Conservation (phyloP, 257 asterid species). For the Nicotiana sylvestris region DNA sequence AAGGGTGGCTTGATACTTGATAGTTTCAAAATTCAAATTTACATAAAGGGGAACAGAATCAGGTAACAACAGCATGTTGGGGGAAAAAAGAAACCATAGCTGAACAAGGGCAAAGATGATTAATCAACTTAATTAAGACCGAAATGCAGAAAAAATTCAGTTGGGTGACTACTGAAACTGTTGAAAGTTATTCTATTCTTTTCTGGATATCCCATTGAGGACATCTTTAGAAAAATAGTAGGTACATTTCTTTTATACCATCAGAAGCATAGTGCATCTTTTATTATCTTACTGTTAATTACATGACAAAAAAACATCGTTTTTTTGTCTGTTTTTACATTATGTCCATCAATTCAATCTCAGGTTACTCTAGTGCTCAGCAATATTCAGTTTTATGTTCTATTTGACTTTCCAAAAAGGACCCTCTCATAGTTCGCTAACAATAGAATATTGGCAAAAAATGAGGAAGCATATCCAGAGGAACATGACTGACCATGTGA, state of each 20-base stretch:
- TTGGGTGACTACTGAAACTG: background rate
- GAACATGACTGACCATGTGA: background rate
- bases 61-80: background rate
- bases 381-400: background rate
- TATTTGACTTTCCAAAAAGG: background rate
- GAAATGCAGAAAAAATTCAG: background rate
- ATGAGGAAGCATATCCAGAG: background rate
- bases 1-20: background rate
- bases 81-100: background rate
- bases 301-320: background rate
- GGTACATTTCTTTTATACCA: background rate
- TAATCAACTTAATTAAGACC: background rate
- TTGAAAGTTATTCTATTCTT: background rate
- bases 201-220: background rate
- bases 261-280: background rate
- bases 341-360: background rate
- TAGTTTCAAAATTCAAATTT: conserved; percentile 7
- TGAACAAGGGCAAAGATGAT: background rate
- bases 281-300: background rate
- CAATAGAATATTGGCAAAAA: background rate
- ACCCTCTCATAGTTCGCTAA: background rate
- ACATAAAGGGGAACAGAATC: background rate
- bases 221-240: background rate
- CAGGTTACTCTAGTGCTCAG: background rate
- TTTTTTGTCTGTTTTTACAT: background rate